Percentiles rank a stretch among this genome's conserved stretches.
These are phyloP conservation scores for Cladosporium sp. DNA, from an alignment of 2,329 filamentous ascomycete genomes.

Conservation along the genomic window DNA sequence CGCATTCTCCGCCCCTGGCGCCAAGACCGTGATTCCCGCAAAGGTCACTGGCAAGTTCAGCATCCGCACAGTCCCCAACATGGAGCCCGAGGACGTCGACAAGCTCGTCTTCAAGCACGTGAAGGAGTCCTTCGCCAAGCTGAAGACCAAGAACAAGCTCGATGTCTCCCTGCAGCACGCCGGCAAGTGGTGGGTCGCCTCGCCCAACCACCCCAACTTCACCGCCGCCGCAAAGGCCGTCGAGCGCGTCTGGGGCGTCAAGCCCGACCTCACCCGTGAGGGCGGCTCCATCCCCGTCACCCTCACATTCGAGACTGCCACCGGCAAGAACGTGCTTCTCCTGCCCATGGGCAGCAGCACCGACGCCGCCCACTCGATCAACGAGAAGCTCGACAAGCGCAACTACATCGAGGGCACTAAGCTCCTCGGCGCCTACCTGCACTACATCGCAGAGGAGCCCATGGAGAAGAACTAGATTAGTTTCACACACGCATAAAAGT, in stretches of 20 bases:
- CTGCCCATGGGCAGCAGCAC: slow-evolving; percentile 97
- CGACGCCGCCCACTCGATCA: slow-evolving; percentile 94
- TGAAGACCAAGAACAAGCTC: slow-evolving; percentile 88
- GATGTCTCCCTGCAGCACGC: slow-evolving; percentile 81
- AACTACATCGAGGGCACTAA: slow-evolving; percentile 99
- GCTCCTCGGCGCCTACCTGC: slow-evolving; percentile 88
- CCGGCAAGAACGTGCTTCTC: slow-evolving; percentile 94
- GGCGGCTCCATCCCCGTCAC: slow-evolving; percentile 97
- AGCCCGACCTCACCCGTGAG: slow-evolving; percentile 94
- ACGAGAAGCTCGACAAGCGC: slow-evolving; percentile 94
- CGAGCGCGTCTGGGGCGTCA: slow-evolving; percentile 87
- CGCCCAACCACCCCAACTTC: slow-evolving; percentile 99
- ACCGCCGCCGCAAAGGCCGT: slow-evolving; percentile 92
- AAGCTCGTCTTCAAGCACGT: slow-evolving; percentile 80
- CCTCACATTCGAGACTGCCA: slow-evolving; percentile 94
- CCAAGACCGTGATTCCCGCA: slow-evolving; percentile 97
- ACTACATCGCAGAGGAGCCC: slow-evolving; percentile 92
- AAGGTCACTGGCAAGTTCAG: slow-evolving; percentile 99
- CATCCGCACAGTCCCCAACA: slow-evolving; percentile 94
- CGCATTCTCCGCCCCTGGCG: slow-evolving; percentile 87
- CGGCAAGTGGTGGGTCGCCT: slow-evolving; percentile 98
- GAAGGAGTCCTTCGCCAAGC: slow-evolving; percentile 78
- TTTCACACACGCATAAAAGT: background rate
- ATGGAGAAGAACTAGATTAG: slow-evolving; percentile 31
- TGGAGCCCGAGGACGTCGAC: slow-evolving; percentile 91